Evolutionary conservation across 805 yeast genomes (phyloP).

Genomic region (Peterozyma xylosa): DNA sequence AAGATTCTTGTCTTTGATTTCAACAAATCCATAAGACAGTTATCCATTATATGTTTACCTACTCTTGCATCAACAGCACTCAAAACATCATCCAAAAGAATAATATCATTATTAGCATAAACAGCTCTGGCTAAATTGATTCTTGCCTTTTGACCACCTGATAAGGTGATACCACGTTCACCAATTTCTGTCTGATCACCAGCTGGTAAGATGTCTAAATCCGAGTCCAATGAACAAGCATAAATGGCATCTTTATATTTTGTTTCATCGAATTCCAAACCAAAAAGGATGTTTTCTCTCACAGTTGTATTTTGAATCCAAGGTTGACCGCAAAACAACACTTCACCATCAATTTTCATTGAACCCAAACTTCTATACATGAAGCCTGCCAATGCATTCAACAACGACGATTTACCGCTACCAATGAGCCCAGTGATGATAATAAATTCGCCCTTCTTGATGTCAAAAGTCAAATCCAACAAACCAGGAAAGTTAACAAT

Average conservation of each 20-base stretch:
- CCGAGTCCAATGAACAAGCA: slow-evolving; percentile 43
- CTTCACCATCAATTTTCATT: slow-evolving; percentile 40
- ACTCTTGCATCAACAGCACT: slow-evolving; percentile 74
- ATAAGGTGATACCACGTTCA: slow-evolving; percentile 52
- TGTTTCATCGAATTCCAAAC: slow-evolving; percentile 32
- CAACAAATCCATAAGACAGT: slow-evolving; percentile 57
- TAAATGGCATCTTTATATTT: slow-evolving; percentile 34
- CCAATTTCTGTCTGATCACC: slow-evolving; percentile 51
- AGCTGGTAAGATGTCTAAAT: slow-evolving; percentile 39
- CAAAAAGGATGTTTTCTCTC: slow-evolving; percentile 44
- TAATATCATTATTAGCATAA: slow-evolving; percentile 51
- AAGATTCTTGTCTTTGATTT: slow-evolving; percentile 56
- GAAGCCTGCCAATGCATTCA: slow-evolving; percentile 57
- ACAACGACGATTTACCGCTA: slow-evolving; percentile 61
- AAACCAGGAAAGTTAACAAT: slow-evolving; percentile 32
- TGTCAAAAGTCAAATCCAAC: slow-evolving; percentile 39
- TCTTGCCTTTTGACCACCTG: slow-evolving; percentile 62
- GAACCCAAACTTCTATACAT: slow-evolving; percentile 46
- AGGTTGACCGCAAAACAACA: slow-evolving; percentile 44
- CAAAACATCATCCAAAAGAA: slow-evolving; percentile 56
- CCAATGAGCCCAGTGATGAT: slow-evolving; percentile 78
- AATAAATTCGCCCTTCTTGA: slow-evolving; percentile 61
- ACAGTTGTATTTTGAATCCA: slow-evolving; percentile 47
- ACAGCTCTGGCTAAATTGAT: slow-evolving; percentile 64
- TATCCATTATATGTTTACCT: slow-evolving; percentile 44